Evolutionary conservation across 2,329 filamentous ascomycete species (phyloP).

Genomic region (Aspergillus vadensis): DNA sequence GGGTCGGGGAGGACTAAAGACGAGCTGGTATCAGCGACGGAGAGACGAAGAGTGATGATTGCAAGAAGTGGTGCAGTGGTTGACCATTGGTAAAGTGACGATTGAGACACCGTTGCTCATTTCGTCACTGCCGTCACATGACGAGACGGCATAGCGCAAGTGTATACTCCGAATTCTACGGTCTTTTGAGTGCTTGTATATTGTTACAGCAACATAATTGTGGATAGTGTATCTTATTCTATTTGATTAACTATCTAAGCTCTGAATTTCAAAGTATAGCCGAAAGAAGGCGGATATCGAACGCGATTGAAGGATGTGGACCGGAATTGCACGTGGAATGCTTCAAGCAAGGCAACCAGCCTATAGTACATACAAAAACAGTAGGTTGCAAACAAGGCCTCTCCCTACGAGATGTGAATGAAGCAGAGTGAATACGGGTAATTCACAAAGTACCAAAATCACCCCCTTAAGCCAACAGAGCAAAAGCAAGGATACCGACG

Average conservation of each 20-base stretch:
- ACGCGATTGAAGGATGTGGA: not conserved
- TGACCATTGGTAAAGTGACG: too few species aligned
- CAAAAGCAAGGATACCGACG: conserved; percentile 20
- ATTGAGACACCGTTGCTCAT: not conserved
- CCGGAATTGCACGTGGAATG: not conserved
- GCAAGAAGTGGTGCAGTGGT: not conserved
- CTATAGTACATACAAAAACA: conserved; percentile 6
- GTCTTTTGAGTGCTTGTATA: not conserved
- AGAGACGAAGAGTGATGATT: not conserved
- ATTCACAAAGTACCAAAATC: not conserved
- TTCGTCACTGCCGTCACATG: not conserved
- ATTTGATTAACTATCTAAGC: not conserved
- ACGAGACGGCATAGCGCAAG: not conserved
- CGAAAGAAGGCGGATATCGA: not conserved
- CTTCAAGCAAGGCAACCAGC: not conserved
- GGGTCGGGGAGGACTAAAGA: not conserved
- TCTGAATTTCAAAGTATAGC: not conserved
- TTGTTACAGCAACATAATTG: not conserved
- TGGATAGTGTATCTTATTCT: not conserved
- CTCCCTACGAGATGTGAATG: too few species aligned
- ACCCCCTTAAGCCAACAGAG: conserved; percentile 18
- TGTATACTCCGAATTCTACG: not conserved
- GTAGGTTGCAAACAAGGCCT: not conserved
- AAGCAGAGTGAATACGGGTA: not conserved
- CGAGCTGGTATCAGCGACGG: not conserved